Conservation (phyloP, 306 rosid species). For the Quercus rubra region DNA sequence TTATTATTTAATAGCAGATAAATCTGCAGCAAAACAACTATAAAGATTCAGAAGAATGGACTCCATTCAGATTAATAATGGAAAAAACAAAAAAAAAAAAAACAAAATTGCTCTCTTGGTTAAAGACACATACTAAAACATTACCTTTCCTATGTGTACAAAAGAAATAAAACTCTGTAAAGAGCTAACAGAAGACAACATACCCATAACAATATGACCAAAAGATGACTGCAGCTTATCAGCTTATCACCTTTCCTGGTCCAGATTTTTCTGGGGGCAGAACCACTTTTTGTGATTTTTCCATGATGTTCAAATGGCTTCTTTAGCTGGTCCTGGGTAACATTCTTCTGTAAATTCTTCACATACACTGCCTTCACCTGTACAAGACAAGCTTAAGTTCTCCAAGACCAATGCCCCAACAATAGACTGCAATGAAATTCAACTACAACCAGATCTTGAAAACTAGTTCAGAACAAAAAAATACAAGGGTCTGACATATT, state of each 20-base stretch:
- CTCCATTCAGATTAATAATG: too few relatives aligned
- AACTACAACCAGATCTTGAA: background rate
- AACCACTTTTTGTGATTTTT: conserved; percentile 83
- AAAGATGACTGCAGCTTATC: too few relatives aligned
- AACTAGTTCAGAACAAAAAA: background rate
- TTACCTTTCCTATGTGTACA: too few relatives aligned
- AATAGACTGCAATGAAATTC: background rate
- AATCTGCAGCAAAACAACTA: too few relatives aligned
- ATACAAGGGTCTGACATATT: background rate
- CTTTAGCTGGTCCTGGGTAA: conserved; percentile 87
- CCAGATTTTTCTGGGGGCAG: conserved; percentile 87
- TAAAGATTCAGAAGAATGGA: too few relatives aligned
- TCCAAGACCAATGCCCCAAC: conserved; percentile 16
- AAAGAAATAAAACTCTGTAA: too few relatives aligned
- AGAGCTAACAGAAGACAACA: too few relatives aligned
- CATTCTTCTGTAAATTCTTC: conserved; percentile 78
- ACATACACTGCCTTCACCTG: conserved; percentile 95
- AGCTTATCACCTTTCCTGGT: conserved; percentile 65
- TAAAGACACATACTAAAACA: too few relatives aligned
- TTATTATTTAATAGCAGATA: too few relatives aligned
- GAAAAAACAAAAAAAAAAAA: too few relatives aligned
- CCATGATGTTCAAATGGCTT: conserved; percentile 90
- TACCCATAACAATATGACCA: too few relatives aligned
- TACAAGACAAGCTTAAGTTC: conserved; percentile 9
- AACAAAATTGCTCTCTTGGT: too few relatives aligned